Conservation (phyloP, 108 stramenopile species). For the Licmophora abbreviata region DNA sequence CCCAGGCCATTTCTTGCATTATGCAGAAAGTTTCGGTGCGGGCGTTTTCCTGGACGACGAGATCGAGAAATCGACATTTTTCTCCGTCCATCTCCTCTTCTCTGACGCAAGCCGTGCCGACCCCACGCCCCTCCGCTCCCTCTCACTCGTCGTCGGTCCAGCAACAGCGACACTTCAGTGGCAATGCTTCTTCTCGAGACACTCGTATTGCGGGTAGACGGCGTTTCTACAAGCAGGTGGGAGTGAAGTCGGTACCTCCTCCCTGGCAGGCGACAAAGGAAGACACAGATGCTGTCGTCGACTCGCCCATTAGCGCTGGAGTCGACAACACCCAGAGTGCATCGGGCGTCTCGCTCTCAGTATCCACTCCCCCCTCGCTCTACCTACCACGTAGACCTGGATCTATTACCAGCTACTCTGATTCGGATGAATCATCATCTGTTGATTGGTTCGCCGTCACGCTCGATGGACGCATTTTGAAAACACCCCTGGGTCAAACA, state of each 20-base stretch:
- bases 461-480: constrained; percentile 64
- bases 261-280: constrained; percentile 25
- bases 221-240: constrained; percentile 77
- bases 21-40: too few relatives aligned
- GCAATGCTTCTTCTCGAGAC: constrained; percentile 10
- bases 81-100: too few relatives aligned
- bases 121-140: too few relatives aligned
- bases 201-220: constrained; percentile 29
- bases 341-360: constrained; percentile 35
- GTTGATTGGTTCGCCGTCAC: constrained; percentile 63
- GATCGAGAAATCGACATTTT: too few relatives aligned
- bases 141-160: too few relatives aligned
- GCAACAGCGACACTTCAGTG: too few relatives aligned
- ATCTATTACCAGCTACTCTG: background rate
- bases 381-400: constrained; percentile 17
- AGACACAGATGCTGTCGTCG: constrained; percentile 15
- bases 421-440: background rate
- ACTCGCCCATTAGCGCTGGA: constrained; percentile 77
- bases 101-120: too few relatives aligned
- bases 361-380: constrained; percentile 14
- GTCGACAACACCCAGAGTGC: constrained; percentile 80
- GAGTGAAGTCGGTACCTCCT: constrained; percentile 27
- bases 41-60: too few relatives aligned
- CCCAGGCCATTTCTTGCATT: too few relatives aligned
- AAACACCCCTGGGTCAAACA: constrained; percentile 69